A percentile compares a stretch with the other conserved stretches of the same genome.
These are phyloP conservation scores for Hirschfeldia incana DNA, from an alignment of 345 rosid species.

Conservation along the genomic window DNA sequence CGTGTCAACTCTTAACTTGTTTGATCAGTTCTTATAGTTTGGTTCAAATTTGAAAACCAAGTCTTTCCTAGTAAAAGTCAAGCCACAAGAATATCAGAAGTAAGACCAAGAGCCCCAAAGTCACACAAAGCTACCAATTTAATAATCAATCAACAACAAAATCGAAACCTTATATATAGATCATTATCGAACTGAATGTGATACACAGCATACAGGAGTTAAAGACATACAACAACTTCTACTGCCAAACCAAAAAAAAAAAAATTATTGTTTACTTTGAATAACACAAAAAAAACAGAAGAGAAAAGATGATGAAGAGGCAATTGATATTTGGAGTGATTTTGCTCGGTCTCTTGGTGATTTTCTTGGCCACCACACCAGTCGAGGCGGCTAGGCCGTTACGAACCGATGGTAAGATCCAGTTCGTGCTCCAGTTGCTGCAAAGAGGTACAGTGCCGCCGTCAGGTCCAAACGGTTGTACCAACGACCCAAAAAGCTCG, in stretches of 20 bases:
- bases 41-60: constrained; percentile 35
- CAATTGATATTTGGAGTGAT: constrained; percentile 20
- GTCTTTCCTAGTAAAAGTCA: constrained; percentile 40
- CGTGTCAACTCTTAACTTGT: constrained; percentile 33
- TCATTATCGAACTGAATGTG: constrained; percentile 7
- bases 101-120: constrained; percentile 26
- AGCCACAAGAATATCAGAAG: constrained; percentile 21
- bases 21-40: constrained; percentile 36
- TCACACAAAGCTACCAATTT: constrained; percentile 19
- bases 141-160: constrained; percentile 13
- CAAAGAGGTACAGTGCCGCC: constrained; percentile 12
- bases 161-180: constrained; percentile 24
- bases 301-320: constrained; percentile 30
- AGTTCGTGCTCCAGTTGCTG: constrained; percentile 33
- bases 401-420: constrained; percentile 17
- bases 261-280: neutral
- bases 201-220: constrained; percentile 25
- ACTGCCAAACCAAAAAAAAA: neutral
- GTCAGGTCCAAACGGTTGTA: constrained; percentile 32
- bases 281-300: neutral
- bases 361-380: constrained; percentile 21
- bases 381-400: constrained; percentile 36
- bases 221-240: constrained; percentile 28
- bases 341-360: constrained; percentile 23
- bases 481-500: constrained; percentile 24